Evolutionary conservation across 164 flowering plant species (phyloP), one percentile per base, ranked within the genome.

Genomic region (Nelumbo lutea): DNA sequence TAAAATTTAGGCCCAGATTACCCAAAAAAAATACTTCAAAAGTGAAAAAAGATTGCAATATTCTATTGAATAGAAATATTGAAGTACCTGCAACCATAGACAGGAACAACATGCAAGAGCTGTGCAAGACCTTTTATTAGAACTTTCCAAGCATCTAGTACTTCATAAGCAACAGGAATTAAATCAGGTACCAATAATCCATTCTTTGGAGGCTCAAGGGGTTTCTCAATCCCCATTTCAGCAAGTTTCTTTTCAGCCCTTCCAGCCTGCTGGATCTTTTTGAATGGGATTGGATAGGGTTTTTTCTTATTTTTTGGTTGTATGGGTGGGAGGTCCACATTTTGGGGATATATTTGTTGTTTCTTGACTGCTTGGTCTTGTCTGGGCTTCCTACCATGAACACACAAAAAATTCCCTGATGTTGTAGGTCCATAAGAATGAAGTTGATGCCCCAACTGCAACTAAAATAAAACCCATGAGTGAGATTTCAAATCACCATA

Each of bases 11-110:
- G 42, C 4, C 9, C 3, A 9, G n/a, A 56, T 15, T 53, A 45
- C 11, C 52, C 1, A n/a, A 44, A 27, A 47, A 46, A 48, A 43
- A 14, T 58, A 40, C 61, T 62, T 27, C 52, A 61, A 6, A 45
- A 9, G 10, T 41, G 1, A n/a, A 62, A 58, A 41, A 38, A 42
- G 43, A 39, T 42, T 8, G 52, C 27, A 13, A 52, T 1, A 11
- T 57, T 47, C 41, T 41, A 45, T 42, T 40, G 4, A 38, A 14
- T 51, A 55, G 13, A 61, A 45, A 57, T 46, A 58, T 10, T 10
- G 70, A 46, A 59, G n/a, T 81, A 92, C 99, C 93, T 91, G 86
- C 97, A 95, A 70, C 86, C 97, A 82, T 90, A 77, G 51, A 90
- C 93, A n/a, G 97, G 97, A 80, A 95, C 75, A 13, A 84, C 85